A percentile compares a stretch with the other conserved stretches of the same genome.
These are phyloP conservation scores for Candida nonsorbophila DNA, from an alignment of 805 yeast species.

Conservation along the genomic window DNA sequence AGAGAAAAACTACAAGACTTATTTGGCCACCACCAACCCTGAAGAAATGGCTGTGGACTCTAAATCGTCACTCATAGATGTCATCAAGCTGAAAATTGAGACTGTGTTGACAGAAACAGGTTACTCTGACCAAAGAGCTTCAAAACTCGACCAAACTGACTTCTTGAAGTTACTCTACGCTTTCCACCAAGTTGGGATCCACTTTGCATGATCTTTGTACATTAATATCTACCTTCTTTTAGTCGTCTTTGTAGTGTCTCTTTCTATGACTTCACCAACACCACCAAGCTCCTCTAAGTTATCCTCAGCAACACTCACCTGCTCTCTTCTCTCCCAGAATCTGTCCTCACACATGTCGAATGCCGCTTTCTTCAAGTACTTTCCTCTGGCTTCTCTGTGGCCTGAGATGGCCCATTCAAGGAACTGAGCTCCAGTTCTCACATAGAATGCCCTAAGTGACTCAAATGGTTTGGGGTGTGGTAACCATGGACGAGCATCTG, in stretches of 20 bases:
- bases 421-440: conserved; percentile 81
- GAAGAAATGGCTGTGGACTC: conserved; percentile 41
- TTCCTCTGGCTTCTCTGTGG: conserved; percentile 82
- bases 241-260: conserved; percentile 46
- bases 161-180: conserved; percentile 82
- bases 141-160: conserved; percentile 93
- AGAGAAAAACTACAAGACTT: conserved; percentile 84
- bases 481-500: conserved; percentile 93
- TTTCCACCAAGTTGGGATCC: conserved; percentile 95
- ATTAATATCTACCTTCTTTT: conserved; percentile 47
- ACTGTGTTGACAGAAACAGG: conserved; percentile 76
- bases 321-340: conserved; percentile 99
- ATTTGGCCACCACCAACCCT: conserved; percentile 48
- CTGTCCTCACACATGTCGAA: conserved; percentile 90
- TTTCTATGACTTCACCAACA: conserved; percentile 80
- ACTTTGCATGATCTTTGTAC: conserved; percentile 59
- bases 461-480: conserved; percentile 97
- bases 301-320: conserved; percentile 82
- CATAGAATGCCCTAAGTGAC: conserved; percentile 73
- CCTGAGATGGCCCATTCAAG: conserved; percentile 90
- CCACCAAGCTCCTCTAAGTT: conserved; percentile 86
- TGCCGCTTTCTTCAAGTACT: conserved; percentile 80
- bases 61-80: conserved; percentile 32
- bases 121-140: conserved; percentile 79
- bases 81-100: conserved; percentile 66